Evolutionary conservation across 108 stramenopile genomes (phyloP), one percentile per base, ranked within the genome.

Genomic region (Skeletonema tropicum): DNA sequence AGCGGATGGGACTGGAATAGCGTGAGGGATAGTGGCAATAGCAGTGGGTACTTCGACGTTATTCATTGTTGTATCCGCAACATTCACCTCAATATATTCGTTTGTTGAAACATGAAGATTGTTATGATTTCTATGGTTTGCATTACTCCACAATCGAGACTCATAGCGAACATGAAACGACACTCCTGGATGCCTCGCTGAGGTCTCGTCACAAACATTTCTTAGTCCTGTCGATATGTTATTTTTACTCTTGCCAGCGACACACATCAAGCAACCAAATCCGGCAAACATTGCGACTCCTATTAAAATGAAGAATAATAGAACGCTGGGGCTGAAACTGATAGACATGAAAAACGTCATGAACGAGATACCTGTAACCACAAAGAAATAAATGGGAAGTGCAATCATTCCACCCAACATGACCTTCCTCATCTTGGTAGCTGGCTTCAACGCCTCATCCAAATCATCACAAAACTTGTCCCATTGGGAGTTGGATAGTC

Each of bases 81-180:
- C 49, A 23, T 52, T 23, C 6, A 52, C 21, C 49, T 52, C 49
- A 9, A 52, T 52, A 52, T 52, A 52, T 15, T 52, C 49, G 6
- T 19, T 52, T 21, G 49, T 52, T 6, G 49, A 52, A 2, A 52
- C 21, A 23, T 52, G 49, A 52, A 52, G 21, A 21, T 48, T 48
- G 6, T 17, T 48, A 19, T 48, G 36, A 38, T 42, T 13, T 3
- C 41, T 21, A 52, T 52, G 5, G 23, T 52, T 6, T n/a, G 30
- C 11, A 13, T 1, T 67, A 6, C 23, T 15, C 23, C 21, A 26
- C n/a, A 67, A 17, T 31, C 42, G 30, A 19, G 15, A 7, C 66
- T 67, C 66, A 31, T 67, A 41, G 12, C 29, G 23, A 26, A 49
- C 17, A 25, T 46, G 46, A 55, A 67, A 67, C 14, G 66, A 67